phyloP scores from a whole-genome alignment of 2,329 filamentous ascomycete genomes.

The Fusarium xyrophilum region DNA sequence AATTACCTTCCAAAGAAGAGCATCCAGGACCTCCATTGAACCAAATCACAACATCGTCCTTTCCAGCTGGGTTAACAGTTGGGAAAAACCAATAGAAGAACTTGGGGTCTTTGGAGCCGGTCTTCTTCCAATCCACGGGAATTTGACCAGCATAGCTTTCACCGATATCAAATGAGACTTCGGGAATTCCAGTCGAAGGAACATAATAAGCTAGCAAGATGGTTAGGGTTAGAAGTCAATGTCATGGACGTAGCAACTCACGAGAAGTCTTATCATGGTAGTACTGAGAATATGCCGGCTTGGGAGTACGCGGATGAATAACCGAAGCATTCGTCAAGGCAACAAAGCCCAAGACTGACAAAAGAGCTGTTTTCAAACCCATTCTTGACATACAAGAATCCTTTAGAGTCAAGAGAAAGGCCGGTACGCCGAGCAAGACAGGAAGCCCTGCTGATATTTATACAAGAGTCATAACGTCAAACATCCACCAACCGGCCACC shows the following conservation, averaged over 20 bases:
- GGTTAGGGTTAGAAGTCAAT: too few relatives aligned
- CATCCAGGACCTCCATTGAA: slow-evolving; percentile 32
- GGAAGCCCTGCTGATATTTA: background rate
- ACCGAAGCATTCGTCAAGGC: slow-evolving; percentile 5
- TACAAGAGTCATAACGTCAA: background rate
- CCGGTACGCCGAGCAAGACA: rapidly evolving
- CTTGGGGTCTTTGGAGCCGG: slow-evolving; percentile 17
- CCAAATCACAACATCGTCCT: slow-evolving; percentile 36
- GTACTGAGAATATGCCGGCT: slow-evolving; percentile 2
- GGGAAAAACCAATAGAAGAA: slow-evolving; percentile 39
- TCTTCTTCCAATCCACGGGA: slow-evolving; percentile 19
- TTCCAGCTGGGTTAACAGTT: slow-evolving; percentile 32
- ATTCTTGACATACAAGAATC: background rate
- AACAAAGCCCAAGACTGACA: background rate
- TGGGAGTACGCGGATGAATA: background rate
- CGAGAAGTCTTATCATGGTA: slow-evolving; percentile 14
- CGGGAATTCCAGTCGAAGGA: background rate
- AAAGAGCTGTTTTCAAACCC: background rate
- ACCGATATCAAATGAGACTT: slow-evolving; percentile 8
- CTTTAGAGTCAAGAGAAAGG: background rate
- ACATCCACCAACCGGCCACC: too few relatives aligned
- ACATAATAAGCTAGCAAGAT: slow-evolving; percentile 1
- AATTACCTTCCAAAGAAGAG: slow-evolving; percentile 4
- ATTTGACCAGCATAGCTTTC: slow-evolving; percentile 17
- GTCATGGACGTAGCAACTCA: background rate